Base-by-base conservation (phyloP, 2,329 filamentous ascomycete species). In the Clarireedia paspali region DNA sequence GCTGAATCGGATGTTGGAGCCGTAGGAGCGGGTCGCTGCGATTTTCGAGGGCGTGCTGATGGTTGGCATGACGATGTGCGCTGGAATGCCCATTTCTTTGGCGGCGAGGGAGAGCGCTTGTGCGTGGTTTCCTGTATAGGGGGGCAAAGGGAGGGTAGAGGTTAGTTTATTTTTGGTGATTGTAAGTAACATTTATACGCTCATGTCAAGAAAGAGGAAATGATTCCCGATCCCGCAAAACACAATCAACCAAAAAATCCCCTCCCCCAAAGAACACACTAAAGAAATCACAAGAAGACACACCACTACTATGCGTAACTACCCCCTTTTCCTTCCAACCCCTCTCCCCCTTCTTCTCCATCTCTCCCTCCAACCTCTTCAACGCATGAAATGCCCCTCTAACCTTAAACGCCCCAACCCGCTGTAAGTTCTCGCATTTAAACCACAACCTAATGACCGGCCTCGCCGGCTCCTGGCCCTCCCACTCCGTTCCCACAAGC, bases 361-460 rank as follows among this genome's bases (percentile, higher is more conserved):
- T 81, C 64, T 84, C 80, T 60, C 70, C 71, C 67, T 86, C 83
- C 67, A 96, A 72, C 56, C 87, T 73, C 65, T 84, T 79, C 39
- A 96, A 69, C 0, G 91, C 91, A 71, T 96, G 89, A 64, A 96
- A 96, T 0, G 91, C 92, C 5, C 92, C 94, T 6, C 92, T 78
- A 15, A 84, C 87, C 74, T 97, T 97, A 77, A 97, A 97, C 1
- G 92, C 92, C 51, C 92, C 94, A 54, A 95, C 84, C 55, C 84
- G 83, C 75, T 97, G 94, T 57, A 89, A 76, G 71, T 96, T 96
- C 76, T 97, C 92, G 71, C 90, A 95, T 75, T 97, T 97, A 81
- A 97, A 95, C 76, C 89, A 94, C 52, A 97, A 77, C 12, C 83
- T 77, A 40, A 96, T 74, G 50, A 74, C 81, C 0, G 90, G 90